A percentile compares a stretch with the other conserved stretches of the same genome.
These are phyloP conservation scores for Euphorbia tirucalli DNA, from an alignment of 345 rosid species.

Conservation along the genomic window DNA sequence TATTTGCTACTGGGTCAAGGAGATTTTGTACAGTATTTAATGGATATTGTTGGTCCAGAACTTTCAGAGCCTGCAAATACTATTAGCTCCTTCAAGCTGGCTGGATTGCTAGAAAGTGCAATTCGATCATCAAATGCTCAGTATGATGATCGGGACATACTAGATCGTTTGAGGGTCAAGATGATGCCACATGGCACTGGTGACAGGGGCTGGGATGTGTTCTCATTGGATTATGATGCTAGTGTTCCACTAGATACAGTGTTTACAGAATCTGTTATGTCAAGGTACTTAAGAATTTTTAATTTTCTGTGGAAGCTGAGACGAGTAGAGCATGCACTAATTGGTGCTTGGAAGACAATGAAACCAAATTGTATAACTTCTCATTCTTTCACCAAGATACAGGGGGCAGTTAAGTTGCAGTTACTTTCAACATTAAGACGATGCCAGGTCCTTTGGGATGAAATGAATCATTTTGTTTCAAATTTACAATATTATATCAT, in stretches of 20 bases:
- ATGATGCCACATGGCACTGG: conserved; percentile 95
- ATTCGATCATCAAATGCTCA: conserved; percentile 96
- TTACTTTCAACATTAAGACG: conserved; percentile 78
- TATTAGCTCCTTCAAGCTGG: conserved; percentile 89
- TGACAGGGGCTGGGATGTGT: conserved; percentile 97
- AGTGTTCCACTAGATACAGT: conserved; percentile 88
- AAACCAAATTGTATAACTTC: conserved; percentile 94
- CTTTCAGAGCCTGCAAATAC: conserved; percentile 98
- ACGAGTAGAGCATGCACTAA: conserved; percentile 93
- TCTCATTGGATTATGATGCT: conserved; percentile 94
- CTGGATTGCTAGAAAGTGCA: conserved; percentile 92
- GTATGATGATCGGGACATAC: conserved; percentile 87
- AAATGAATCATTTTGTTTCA: conserved; percentile 96
- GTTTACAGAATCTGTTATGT: conserved; percentile 86
- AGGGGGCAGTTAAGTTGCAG: conserved; percentile 63
- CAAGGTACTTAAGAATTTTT: conserved; percentile 77
- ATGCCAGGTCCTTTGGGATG: conserved; percentile 96
- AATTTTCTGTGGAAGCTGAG: conserved; percentile 97
- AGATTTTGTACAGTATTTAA: conserved; percentile 92
- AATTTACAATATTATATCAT: conserved; percentile 96
- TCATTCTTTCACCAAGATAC: conserved; percentile 70
- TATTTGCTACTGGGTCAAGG: conserved; percentile 97
- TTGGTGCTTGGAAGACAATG: conserved; percentile 98
- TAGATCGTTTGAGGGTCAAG: conserved; percentile 86
- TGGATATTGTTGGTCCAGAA: conserved; percentile 90